Evolutionary conservation across 768 basidiomycete species (phyloP).

Genomic region (Austroboletus festivus): DNA sequence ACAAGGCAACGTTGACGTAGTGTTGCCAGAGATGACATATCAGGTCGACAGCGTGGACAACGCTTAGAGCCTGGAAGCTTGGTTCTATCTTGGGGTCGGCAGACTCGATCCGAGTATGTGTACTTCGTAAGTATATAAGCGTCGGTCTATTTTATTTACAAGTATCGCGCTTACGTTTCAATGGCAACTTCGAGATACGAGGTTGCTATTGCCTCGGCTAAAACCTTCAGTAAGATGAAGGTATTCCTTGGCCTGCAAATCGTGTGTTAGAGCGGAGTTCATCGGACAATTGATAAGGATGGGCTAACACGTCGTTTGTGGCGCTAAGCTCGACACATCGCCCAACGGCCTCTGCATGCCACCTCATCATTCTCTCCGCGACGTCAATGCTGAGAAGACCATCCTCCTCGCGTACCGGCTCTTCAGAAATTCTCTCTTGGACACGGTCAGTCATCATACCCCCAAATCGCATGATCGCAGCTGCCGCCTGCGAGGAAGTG

Average conservation of each 20-base stretch:
- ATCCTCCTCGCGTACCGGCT: constrained; percentile 75
- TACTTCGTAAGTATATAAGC: constrained; percentile 42
- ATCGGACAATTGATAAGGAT: not conserved
- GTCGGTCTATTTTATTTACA: not conserved
- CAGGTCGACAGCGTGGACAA: constrained; percentile 73
- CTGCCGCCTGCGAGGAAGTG: constrained; percentile 81
- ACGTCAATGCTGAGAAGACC: constrained; percentile 71
- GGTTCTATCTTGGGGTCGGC: constrained; percentile 81
- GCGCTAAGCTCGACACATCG: constrained; percentile 88
- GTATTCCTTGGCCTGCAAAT: constrained; percentile 79
- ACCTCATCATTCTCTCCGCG: constrained; percentile 89
- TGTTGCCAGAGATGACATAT: constrained; percentile 97
- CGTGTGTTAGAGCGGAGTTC: constrained; percentile 5
- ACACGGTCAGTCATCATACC: constrained; percentile 60
- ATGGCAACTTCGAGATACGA: constrained; percentile 89
- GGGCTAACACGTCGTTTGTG: constrained; percentile 76
- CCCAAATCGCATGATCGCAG: constrained; percentile 85
- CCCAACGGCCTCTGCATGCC: constrained; percentile 97
- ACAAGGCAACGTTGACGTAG: constrained; percentile 85
- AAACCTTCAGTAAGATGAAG: constrained; percentile 73
- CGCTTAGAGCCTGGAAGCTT: constrained; percentile 59
- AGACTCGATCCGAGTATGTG: constrained; percentile 65
- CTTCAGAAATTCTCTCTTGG: constrained; percentile 57
- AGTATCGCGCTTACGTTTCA: constrained; percentile 68
- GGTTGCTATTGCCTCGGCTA: constrained; percentile 81